Evolutionary conservation across 306 rosid genomes (phyloP), one percentile per base, ranked within the genome.

Genomic region (Dalbergia cultrata): DNA sequence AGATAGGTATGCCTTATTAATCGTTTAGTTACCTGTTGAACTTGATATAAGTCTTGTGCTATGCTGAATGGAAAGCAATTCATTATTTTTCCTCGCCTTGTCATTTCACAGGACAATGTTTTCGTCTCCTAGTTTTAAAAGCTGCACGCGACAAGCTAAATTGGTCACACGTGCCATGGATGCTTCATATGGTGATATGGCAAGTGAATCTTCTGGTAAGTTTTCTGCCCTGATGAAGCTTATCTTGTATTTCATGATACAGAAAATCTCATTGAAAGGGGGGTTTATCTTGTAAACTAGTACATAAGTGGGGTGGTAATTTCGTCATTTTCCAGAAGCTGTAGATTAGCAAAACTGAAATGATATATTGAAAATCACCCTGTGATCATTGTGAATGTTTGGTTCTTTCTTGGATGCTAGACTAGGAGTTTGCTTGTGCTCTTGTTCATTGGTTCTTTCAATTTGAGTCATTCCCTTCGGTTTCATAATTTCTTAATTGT

Each of bases 111-210:
- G 87, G 63, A 37, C 43, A 53, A 67, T 54, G 22, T 45, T 83
- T 86, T 63, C 33, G 67, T 83, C 88, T 49, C 75, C 85, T 76
- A 31, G 81, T 4, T 81, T 75, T 45, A 78, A 82, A 76, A 61
- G 77, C 75, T 67, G 79, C 69, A 53, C 64, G 4, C 83, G 37
- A 43, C 83, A 34, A 66, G 50, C 75, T 82, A 86, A 63, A 18
- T 62, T 82, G 85, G 83, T 90, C 72, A 91, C 76, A 88, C 75
- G 90, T 82, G 89, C 97, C 47, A 88, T 84, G 92, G 98, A 95
- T 86, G 96, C 98, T 83, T 95, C 97, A 47, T 88, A 56, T 52
- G 94, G 92, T 52, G 95, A 95, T 83, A 82, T 82, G 86, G 50
- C 91, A 35, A 81, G 90, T 64, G 95, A 86, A 76, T 88, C 94